phyloP scores from a whole-genome alignment of 805 yeast genomes.

The Wickerhamiella domercqiae region DNA sequence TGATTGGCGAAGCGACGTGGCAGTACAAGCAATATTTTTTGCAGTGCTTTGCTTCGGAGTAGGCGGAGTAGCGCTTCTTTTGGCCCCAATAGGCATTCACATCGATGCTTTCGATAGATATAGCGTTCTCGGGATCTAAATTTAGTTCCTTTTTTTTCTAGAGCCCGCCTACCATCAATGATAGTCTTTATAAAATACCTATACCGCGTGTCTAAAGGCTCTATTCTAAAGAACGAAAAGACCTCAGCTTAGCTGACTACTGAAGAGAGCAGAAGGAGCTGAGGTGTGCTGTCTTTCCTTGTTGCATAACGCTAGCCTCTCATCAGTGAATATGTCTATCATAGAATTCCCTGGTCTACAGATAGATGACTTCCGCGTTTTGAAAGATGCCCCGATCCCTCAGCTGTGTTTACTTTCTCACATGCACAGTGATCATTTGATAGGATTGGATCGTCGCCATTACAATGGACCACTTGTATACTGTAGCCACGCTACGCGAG shows the following conservation, averaged over 20 bases:
- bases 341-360: conserved; percentile 35
- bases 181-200: too few species aligned
- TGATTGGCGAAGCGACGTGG: conserved; percentile 29
- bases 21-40: conserved; percentile 30
- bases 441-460: conserved; percentile 29
- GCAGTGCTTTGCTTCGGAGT: conserved; percentile 30
- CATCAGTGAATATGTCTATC: conserved; percentile 17
- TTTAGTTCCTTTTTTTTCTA: too few species aligned
- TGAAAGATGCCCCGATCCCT: conserved; percentile 13
- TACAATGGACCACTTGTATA: conserved; percentile 30
- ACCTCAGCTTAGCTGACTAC: too few species aligned
- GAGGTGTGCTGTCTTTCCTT: too few species aligned
- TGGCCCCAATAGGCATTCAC: conserved; percentile 6
- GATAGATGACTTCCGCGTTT: conserved; percentile 22
- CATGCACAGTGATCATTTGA: conserved; percentile 39
- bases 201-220: too few species aligned
- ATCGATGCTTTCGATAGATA: too few species aligned
- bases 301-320: too few species aligned
- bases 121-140: too few species aligned
- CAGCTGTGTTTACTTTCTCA: conserved; percentile 32
- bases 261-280: too few species aligned
- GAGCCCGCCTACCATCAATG: too few species aligned
- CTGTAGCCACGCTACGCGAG: conserved; percentile 32
- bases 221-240: too few species aligned
- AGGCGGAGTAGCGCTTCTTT: conserved; percentile 26